phyloP scores from a whole-genome alignment of 2,329 filamentous ascomycete species.

The Pleomassaria siparia region DNA sequence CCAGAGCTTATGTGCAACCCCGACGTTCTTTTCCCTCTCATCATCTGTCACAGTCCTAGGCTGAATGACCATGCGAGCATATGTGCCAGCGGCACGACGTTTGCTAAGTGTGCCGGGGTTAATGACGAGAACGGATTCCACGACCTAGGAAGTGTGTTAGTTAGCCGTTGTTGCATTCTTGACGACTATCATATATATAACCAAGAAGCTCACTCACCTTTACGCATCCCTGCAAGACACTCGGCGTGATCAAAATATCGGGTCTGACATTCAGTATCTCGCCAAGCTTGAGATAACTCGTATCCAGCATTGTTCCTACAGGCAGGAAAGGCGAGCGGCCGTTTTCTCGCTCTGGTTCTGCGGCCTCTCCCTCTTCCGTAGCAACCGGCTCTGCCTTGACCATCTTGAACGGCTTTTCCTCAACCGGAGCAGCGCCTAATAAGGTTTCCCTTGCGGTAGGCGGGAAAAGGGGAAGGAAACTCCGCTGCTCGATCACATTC shows the following conservation, averaged over 20 bases:
- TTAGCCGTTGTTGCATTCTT: no score
- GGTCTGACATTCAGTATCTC: slow-evolving; percentile 87
- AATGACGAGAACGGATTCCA: slow-evolving; percentile 85
- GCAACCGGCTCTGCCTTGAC: slow-evolving; percentile 38
- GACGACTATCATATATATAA: neutral
- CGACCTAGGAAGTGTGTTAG: no score
- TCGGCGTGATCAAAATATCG: slow-evolving; percentile 82
- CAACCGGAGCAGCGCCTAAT: slow-evolving; percentile 46
- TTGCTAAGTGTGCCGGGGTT: slow-evolving; percentile 90
- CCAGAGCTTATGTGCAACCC: slow-evolving; percentile 73
- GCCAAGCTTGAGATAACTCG: slow-evolving; percentile 81
- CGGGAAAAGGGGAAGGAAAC: slow-evolving; percentile 89
- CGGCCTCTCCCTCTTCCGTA: slow-evolving; percentile 52
- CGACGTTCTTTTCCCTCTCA: slow-evolving; percentile 57
- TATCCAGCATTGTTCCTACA: slow-evolving; percentile 75
- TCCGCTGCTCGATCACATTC: slow-evolving; percentile 83
- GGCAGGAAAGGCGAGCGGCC: slow-evolving; percentile 36
- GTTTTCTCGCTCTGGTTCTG: slow-evolving; percentile 58
- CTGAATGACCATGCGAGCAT: slow-evolving; percentile 74
- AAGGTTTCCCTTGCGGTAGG: slow-evolving; percentile 70
- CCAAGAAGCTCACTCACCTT: slow-evolving; percentile 61
- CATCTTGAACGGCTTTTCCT: slow-evolving; percentile 58
- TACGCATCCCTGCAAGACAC: slow-evolving; percentile 80
- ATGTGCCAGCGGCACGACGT: slow-evolving; percentile 80
- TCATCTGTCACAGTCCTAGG: slow-evolving; percentile 62